phyloP scores from a whole-genome alignment of 2,329 filamentous ascomycete genomes.

The Stachybotrys elegans region DNA sequence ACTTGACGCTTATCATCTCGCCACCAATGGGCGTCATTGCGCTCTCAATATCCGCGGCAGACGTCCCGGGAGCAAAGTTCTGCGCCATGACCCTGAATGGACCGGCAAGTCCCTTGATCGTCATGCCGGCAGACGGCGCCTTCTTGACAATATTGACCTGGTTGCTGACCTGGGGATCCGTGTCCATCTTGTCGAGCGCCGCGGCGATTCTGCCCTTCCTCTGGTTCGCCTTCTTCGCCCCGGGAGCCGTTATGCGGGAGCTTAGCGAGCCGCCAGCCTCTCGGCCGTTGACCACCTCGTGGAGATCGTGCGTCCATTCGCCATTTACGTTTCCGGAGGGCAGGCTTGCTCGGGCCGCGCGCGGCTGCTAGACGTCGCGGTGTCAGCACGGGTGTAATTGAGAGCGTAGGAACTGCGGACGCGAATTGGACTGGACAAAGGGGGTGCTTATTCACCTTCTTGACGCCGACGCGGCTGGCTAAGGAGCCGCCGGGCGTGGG shows the following conservation, averaged over 20 bases:
- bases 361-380: conserved; percentile 16
- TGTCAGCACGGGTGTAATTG: not conserved
- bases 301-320: conserved; percentile 69
- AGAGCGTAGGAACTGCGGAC: not conserved
- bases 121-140: conserved; percentile 46
- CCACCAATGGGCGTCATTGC: conserved; percentile 74
- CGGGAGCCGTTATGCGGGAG: conserved; percentile 39
- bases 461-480: conserved; percentile 67
- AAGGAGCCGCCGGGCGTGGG: conserved; percentile 49
- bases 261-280: conserved; percentile 34
- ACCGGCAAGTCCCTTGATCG: conserved; percentile 68
- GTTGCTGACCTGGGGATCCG: conserved; percentile 21
- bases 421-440: no score
- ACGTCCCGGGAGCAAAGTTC: conserved; percentile 79
- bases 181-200: conserved; percentile 37
- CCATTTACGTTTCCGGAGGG: conserved; percentile 48
- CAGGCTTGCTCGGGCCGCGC: conserved; percentile 25
- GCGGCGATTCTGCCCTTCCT: conserved; percentile 35
- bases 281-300: conserved; percentile 38
- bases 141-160: conserved; percentile 29
- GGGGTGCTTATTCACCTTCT: conserved; percentile 51
- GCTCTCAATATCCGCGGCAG: conserved; percentile 76
- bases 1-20: conserved; percentile 59
- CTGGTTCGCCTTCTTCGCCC: conserved; percentile 19
- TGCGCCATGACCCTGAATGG: conserved; percentile 70